Conservation (phyloP, 176 grass and related monocot species). For the barley (Hordeum vulgare) region MorexV3_pseudomolecules_assembly NC_058522.1:506708841-506709340, state of each 20-base stretch:
- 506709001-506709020: constrained; percentile 6
- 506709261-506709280: background rate
- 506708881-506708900: background rate
- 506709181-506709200: constrained; percentile 63
- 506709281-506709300: background rate
- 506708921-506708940: constrained; percentile 97
- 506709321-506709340: too few species aligned
- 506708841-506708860: constrained; percentile 13
- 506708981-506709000: constrained; percentile 99
- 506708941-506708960: constrained; percentile 82
- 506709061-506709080: background rate
- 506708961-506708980: constrained; percentile 89
- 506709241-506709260: background rate
- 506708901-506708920: background rate
- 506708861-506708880: background rate
- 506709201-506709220: background rate
- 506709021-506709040: background rate
- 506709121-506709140: constrained; percentile 92
- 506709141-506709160: constrained; percentile 97
- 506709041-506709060: background rate
- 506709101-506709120: constrained; percentile 95
- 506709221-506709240: background rate
- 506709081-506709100: constrained; percentile 76
- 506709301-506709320: background rate
- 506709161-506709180: constrained; percentile 87